Evolutionary conservation across 805 yeast genomes (phyloP), one percentile per base, ranked within the genome.

Genomic region (Candida coquimbonensis): DNA sequence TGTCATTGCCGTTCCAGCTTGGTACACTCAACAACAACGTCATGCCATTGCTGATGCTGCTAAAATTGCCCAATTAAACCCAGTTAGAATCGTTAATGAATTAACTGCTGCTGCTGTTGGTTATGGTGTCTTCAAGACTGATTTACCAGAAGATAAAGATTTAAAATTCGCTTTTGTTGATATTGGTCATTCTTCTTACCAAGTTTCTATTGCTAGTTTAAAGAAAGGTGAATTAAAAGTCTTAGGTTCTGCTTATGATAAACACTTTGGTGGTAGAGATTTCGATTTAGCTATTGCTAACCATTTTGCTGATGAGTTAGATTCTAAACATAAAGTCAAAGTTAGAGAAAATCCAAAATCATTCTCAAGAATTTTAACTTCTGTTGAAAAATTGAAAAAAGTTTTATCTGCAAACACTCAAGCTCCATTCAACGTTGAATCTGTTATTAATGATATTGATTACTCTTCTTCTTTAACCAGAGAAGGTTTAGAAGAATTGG

Each of bases 81-180:
- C 99, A 50, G 97, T 93, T 49, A 87, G 99, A 79, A 81, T 93
- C 53, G 96, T 93, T 59, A 93, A 93, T 69, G 99, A 93, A 68
- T 83, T 87, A 55, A 90, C 98, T 48, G 98, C 99, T 50, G 99
- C 99, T 51, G 98, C 97, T 61, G 96, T 93, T 54, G 95, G 97
- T 59, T 95, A 93, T 74, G 99, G 99, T 76, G 96, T 93, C 50
- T 93, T 93, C 84, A 90, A 93, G 80, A 78, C 86, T 55, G 97
- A 91, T 64, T 77, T 93, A 61, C 96, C 98, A 61, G 98, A 89
- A 69, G 96, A 87, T 60, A 85, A 83, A 68, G 83, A 90, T 63
- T 83, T 85, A 73, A 84, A 78, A 62, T 85, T 93, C 58, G 97
- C 95, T 42, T 87, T 93, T 61, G 82, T 93, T 49, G 99, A 93